Percentiles rank a stretch among this genome's conserved stretches.
Conservation (phyloP, 805 yeast genomes). For the Starmerella sirachaensis region DNA sequence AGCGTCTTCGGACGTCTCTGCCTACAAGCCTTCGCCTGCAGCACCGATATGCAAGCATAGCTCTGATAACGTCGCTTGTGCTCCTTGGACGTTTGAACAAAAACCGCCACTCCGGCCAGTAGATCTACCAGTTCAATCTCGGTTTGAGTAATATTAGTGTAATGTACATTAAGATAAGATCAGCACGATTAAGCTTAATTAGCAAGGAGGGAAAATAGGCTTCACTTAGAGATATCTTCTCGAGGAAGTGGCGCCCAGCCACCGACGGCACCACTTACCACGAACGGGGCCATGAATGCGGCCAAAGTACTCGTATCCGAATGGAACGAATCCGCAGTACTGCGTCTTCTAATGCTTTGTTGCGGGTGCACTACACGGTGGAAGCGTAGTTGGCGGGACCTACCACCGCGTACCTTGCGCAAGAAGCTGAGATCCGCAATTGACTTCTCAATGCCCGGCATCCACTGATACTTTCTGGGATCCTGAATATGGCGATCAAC, state of each 20-base stretch:
- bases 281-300: constrained; percentile 39
- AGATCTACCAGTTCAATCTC: too few relatives aligned
- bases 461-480: constrained; percentile 27
- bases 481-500: constrained; percentile 5
- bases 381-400: constrained; percentile 23
- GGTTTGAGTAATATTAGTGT: too few relatives aligned
- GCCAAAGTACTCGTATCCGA: constrained; percentile 18
- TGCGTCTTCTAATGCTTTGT: constrained; percentile 4
- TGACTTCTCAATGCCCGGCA: constrained; percentile 32
- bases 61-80: too few relatives aligned
- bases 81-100: too few relatives aligned
- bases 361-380: constrained; percentile 1
- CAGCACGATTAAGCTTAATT: too few relatives aligned
- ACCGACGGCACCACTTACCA: constrained; percentile 48
- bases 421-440: constrained; percentile 30
- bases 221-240: too few relatives aligned
- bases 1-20: too few relatives aligned
- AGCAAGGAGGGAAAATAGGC: too few relatives aligned
- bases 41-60: too few relatives aligned
- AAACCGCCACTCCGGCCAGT: too few relatives aligned
- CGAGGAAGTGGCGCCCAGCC: constrained; percentile 28
- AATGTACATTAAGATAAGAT: too few relatives aligned
- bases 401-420: constrained; percentile 32
- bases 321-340: constrained; percentile 7
- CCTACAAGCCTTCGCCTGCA: too few relatives aligned